Base-by-base conservation (phyloP, 169 alveolate genomes). In the Plasmodium inui region DNA sequence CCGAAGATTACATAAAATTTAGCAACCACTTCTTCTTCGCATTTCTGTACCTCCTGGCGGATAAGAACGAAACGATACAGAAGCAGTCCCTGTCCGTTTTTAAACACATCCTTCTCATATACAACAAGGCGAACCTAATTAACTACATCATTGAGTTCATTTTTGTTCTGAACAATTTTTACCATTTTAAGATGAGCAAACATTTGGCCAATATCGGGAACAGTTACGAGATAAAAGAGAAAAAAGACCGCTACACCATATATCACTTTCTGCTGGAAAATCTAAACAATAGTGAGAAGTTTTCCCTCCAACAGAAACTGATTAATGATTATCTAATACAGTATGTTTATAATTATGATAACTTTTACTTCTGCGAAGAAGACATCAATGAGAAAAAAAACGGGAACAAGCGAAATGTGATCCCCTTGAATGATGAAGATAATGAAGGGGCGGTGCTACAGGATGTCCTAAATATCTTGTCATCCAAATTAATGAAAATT, bases 321-420 rank as follows among this genome's bases (percentile, higher is more conserved):
- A 85, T 85, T 44, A 85, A 85, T 85, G 93, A 85, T 9, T 85
- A 85, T 30, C 82, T 85, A 85, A 85, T 85, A 17, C 93, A 85
- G 26, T 85, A 85, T 46, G 93, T 85, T 10, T 85, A 85, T 73
- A 76, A 85, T 85, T 85, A 85, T 55, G 93, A 85, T 76, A 85
- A 85, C n/a, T 85, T 74, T 74, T 85, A 85, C 67, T 85, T 85
- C 30, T 73, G 79, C 17, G 93, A 85, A 17, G 93, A 85, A 3
- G 61, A 73, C n/a, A 14, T 55, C n/a, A 85, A 85, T 4, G 85
- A 53, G 17, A 74, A 85, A 37, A 74, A 26, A 34, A 50, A 50
- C 2, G 71, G 71, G 2, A 53, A 73, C 0, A 55, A 74, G 41
- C 41, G 90, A 55, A 85, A 46, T 34, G 70, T 85, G 14, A 50